Base-by-base conservation (phyloP, 2,329 filamentous ascomycete genomes). In the Parastagonospora nodorum region DNA sequence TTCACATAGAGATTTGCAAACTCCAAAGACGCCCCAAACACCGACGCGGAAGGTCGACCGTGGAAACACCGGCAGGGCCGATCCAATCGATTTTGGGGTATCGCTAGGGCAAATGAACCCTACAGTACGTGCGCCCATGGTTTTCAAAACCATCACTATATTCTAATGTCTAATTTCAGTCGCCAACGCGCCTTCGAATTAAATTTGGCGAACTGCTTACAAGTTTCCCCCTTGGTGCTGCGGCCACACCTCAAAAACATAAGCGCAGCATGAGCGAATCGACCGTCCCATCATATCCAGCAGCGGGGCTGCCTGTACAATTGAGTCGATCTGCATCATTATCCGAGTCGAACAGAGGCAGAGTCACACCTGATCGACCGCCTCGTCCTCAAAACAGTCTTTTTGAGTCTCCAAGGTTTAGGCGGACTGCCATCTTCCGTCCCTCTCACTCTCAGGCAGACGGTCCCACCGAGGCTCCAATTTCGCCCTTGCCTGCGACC, bases 211-310 rank as follows among this genome's bases (percentile, higher is more conserved):
- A 65, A 24, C 35, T 69, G 47, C 53, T 61, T 16, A 66, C 58
- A 8, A 60, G 58, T n/a, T 63, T 68, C 33, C 64, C 64, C 14
- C 49, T 63, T 14, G 58, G 53, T 31, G 64, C 55, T 14, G 59
- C 61, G 28, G 57, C 57, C 11, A 47, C 56, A 28, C 58, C 61
- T 11, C 48, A 54, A 42, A 54, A 53, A 28, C 48, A 52, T 40
- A 48, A 61, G 38, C 65, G 66, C 11, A 66, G 62, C 35, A 60
- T 64, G 48, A 66, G 61, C 47, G 67, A 69, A 14, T 63, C 62
- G 2, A 57, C 55, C 27, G 53, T 69, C 16, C 47, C 61, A 10
- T 53, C 55, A 11, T 61, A 64, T 30, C 45, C 55, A 6, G 40
- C 45, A 11, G 50, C 55, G 8, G 44, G 50, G 9, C 49, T 56